phyloP scores from a whole-genome alignment of 805 yeast genomes.

The Candida ovalis region DNA sequence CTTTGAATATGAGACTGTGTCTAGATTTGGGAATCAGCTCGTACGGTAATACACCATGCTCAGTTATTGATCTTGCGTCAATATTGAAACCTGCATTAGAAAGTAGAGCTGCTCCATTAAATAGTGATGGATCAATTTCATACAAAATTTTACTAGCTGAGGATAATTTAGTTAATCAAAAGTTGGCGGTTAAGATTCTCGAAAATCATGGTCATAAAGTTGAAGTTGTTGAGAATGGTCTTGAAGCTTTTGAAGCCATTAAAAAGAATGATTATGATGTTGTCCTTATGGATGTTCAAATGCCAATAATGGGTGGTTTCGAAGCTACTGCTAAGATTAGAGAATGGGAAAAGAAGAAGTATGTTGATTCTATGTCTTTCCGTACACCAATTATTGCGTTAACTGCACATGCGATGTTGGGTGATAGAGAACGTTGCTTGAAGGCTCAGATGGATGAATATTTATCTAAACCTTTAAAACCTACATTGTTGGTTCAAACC shows the following conservation, averaged over 20 bases:
- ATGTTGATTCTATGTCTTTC: constrained; percentile 59
- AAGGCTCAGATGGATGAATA: constrained; percentile 93
- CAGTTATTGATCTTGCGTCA: constrained; percentile 75
- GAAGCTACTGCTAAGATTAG: constrained; percentile 85
- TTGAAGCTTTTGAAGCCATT: constrained; percentile 76
- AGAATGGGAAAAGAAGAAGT: constrained; percentile 83
- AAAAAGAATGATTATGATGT: constrained; percentile 68
- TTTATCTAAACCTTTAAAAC: constrained; percentile 82
- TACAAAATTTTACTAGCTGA: constrained; percentile 78
- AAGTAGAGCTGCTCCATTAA: constrained; percentile 73
- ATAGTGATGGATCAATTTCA: constrained; percentile 72
- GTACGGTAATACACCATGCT: constrained; percentile 85
- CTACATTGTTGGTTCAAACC: constrained; percentile 77
- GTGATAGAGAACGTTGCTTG: constrained; percentile 81
- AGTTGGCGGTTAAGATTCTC: constrained; percentile 77
- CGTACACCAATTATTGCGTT: constrained; percentile 86
- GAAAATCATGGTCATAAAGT: constrained; percentile 85
- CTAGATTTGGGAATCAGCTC: constrained; percentile 83
- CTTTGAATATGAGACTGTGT: constrained; percentile 75
- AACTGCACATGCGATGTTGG: constrained; percentile 93
- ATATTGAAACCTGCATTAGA: constrained; percentile 83
- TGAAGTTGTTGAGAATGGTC: constrained; percentile 82
- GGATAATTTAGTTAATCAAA: constrained; percentile 84
- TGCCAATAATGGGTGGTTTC: constrained; percentile 95
- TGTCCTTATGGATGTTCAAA: constrained; percentile 88